Conservation (phyloP, 2,329 filamentous ascomycete species). For the Penicillium thymicola region DNA sequence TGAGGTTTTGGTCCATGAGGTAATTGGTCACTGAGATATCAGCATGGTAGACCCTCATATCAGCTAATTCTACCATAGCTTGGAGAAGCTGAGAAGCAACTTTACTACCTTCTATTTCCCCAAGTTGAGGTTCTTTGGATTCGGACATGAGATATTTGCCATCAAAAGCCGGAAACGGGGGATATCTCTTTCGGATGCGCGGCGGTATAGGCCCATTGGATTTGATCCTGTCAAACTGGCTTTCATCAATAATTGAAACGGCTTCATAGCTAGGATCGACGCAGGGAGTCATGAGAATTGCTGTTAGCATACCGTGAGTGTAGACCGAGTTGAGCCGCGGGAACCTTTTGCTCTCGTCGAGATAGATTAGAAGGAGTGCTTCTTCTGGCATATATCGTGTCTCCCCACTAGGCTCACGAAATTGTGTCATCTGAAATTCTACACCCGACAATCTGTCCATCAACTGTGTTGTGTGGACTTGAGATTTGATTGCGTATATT, state of each 20-base stretch:
- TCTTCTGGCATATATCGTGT: slow-evolving; percentile 25
- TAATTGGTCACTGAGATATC: slow-evolving; percentile 33
- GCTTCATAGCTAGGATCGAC: slow-evolving; percentile 16
- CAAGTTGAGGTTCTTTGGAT: slow-evolving; percentile 17
- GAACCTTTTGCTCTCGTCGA: slow-evolving; percentile 25
- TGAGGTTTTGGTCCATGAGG: slow-evolving; percentile 27
- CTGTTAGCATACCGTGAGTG: slow-evolving; percentile 19
- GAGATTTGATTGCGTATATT: slow-evolving; percentile 24
- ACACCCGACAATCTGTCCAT: background rate
- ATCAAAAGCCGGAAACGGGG: slow-evolving; percentile 9
- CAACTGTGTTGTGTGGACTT: slow-evolving; percentile 11
- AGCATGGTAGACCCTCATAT: slow-evolving; percentile 28
- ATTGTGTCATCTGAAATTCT: background rate
- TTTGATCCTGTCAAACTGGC: background rate
- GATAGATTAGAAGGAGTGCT: slow-evolving; percentile 26
- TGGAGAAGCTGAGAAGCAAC: slow-evolving; percentile 30
- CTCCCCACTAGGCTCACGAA: slow-evolving; percentile 1
- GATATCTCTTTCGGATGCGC: background rate
- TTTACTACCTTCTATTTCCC: slow-evolving; percentile 29
- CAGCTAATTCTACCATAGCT: slow-evolving; percentile 26
- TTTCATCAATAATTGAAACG: background rate
- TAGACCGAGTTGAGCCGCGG: slow-evolving; percentile 31
- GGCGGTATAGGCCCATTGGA: background rate
- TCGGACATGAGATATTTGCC: slow-evolving; percentile 13
- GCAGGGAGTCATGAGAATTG: slow-evolving; percentile 31